A percentile compares a stretch with the other conserved stretches of the same genome.
phyloP scores from a whole-genome alignment of 2,329 filamentous ascomycete species.

The Pseudogymnoascus sp. region DNA sequence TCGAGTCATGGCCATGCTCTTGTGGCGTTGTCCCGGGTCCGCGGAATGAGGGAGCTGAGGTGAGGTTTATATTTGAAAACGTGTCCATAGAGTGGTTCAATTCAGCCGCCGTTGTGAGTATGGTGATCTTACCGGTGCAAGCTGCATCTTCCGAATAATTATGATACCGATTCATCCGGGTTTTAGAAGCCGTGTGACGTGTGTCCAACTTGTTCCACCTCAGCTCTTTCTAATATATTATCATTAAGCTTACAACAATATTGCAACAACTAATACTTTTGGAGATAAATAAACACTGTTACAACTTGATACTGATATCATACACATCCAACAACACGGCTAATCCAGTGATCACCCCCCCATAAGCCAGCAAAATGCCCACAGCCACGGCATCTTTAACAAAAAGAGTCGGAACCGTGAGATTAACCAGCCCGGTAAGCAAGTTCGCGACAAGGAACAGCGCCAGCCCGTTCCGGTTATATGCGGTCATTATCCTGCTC shows the following conservation, averaged over 20 bases:
- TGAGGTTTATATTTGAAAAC: background rate
- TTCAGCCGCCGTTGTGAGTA: background rate
- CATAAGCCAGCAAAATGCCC: constrained; percentile 69
- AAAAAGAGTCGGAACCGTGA: constrained; percentile 77
- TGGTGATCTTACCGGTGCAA: background rate
- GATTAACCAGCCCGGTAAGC: constrained; percentile 80
- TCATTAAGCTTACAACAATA: background rate
- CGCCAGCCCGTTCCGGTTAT: constrained; percentile 80
- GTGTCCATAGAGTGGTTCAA: background rate
- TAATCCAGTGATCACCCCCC: constrained; percentile 56
- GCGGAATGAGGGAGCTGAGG: background rate
- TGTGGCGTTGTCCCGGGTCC: background rate
- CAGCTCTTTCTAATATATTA: background rate
- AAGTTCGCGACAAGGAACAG: constrained; percentile 86
- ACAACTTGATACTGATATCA: constrained; percentile 67
- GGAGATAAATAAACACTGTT: constrained; percentile 16
- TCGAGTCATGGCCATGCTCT: background rate
- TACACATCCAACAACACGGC: constrained; percentile 61
- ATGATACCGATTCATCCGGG: background rate
- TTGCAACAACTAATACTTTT: background rate
- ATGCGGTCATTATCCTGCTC: constrained; percentile 72
- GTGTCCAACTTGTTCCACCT: background rate
- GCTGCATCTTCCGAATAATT: background rate
- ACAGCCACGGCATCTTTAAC: constrained; percentile 59
- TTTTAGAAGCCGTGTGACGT: background rate